Evolutionary conservation across 1,284 basidiomycete genomes (phyloP).

Genomic region (Cystobasidium pallidum): DNA sequence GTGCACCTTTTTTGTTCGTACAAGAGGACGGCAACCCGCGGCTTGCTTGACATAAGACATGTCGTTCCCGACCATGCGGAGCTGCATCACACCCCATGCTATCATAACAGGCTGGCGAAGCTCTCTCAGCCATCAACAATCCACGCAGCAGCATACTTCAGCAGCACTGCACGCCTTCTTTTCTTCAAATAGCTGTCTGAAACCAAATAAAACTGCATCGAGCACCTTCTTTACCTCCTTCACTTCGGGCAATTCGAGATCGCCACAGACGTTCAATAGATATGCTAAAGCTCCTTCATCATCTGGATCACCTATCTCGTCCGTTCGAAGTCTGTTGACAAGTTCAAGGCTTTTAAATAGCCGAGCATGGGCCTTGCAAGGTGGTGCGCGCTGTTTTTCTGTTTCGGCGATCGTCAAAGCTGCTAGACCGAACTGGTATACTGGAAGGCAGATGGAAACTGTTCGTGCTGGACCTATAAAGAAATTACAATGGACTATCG

Average conservation of each 20-base stretch:
- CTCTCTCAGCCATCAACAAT: background rate
- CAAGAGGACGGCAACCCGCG: too few species aligned
- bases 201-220: background rate
- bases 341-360: background rate
- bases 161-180: background rate
- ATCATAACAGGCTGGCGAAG: slow-evolving; percentile 10
- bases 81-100: background rate
- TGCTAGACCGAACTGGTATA: slow-evolving; percentile 36
- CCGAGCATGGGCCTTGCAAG: background rate
- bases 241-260: background rate
- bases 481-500: slow-evolving; percentile 26
- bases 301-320: background rate
- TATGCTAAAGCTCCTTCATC: background rate
- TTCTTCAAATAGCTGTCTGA: background rate
- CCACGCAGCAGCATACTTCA: background rate
- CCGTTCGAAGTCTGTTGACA: background rate
- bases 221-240: background rate
- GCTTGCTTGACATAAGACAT: too few species aligned
- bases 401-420: slow-evolving; percentile 18
- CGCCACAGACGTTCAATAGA: background rate
- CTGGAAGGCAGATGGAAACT: slow-evolving; percentile 31
- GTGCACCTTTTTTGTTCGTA: too few species aligned
- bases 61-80: background rate
- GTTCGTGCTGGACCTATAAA: slow-evolving; percentile 30
- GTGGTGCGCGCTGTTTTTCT: background rate